Base-by-base conservation (phyloP, 2,329 filamentous ascomycete species). In the Aureobasidium sp. region DNA sequence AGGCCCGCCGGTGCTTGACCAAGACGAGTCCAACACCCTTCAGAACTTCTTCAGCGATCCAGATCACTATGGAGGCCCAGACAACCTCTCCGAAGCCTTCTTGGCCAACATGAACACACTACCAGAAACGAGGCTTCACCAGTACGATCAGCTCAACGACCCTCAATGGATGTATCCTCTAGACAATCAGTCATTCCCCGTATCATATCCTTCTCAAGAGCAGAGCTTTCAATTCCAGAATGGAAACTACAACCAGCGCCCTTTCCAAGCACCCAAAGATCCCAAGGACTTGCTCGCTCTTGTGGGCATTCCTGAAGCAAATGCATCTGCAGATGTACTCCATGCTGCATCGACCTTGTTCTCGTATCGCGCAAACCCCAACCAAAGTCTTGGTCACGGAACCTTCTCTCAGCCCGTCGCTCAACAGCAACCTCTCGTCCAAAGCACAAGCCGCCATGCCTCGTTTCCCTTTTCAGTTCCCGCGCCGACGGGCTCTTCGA, bases 11-110 rank as follows among this genome's bases (percentile, higher is more conserved):
- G 30, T 63, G 44, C 62, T 63, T 29, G 52, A 63, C 16, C 41
- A 53, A 41, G 44, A 58, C 36, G 62, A 63, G 42, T 57, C 50
- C n/a, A 41, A 13, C 32, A 34, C 39, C 13, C 63, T 64, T 13
- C 47, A 64, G 15, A 53, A 55, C 57, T 64, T 64, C 63, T 64
- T 62, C 54, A 50, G 50, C 29, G 49, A 62, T 30, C 63, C 63
- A 7, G 63, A 64, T 41, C 37, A 62, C 36, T 60, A 44, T 48
- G 41, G 54, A 34, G 44, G 32, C 9, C 36, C 47, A 13, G 61
- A 44, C 45, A 53, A n/a, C 11, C 27, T 61, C 5, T 32, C 59
- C 39, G 25, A 53, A 3, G 27, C 45, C 29, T 21, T 49, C 45
- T 21, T 50, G 34, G 41, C 39, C 42, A 48, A 59, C 42, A 45